Percentiles rank a stretch among this genome's conserved stretches.
Evolutionary conservation across 2,329 filamentous ascomycete genomes (phyloP).

Genomic region (Paramyrothecium sp.): DNA sequence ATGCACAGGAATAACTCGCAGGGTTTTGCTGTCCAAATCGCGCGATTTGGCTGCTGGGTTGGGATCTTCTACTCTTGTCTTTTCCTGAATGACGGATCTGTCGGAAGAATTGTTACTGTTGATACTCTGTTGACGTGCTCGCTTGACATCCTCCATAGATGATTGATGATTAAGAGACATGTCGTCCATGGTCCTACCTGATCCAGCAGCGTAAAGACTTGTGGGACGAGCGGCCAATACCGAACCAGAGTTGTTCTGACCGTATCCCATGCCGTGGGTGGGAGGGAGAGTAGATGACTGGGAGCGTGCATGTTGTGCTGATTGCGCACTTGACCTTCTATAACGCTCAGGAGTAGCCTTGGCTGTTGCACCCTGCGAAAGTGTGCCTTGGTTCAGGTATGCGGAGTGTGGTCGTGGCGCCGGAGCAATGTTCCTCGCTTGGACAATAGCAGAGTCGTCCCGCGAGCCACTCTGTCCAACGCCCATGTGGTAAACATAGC

Average conservation of each 20-base stretch:
- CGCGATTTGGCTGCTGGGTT: slow-evolving; percentile 1
- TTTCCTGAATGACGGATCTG: slow-evolving; percentile 15
- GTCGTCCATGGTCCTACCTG: slow-evolving; percentile 64
- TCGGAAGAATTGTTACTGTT: slow-evolving; percentile 53
- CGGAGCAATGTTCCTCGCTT: slow-evolving; percentile 37
- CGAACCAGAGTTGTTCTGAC: slow-evolving; percentile 25
- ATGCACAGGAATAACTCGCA: slow-evolving; percentile 32
- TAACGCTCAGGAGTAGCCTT: slow-evolving; percentile 74
- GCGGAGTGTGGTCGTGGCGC: slow-evolving; percentile 42
- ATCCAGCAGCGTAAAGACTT: slow-evolving; percentile 46
- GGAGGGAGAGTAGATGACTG: slow-evolving; percentile 31
- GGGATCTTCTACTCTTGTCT: slow-evolving; percentile 5
- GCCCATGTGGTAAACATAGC: slow-evolving; percentile 33
- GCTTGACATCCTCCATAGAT: slow-evolving; percentile 66
- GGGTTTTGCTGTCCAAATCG: slow-evolving; percentile 40
- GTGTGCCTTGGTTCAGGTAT: slow-evolving; percentile 48
- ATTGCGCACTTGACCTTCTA: slow-evolving; percentile 59
- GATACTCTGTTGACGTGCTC: slow-evolving; percentile 80
- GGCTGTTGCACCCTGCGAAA: slow-evolving; percentile 27
- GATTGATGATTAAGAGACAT: slow-evolving; percentile 59
- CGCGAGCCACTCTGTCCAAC: slow-evolving; percentile 41
- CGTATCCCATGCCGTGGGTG: slow-evolving; percentile 22
- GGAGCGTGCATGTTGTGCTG: slow-evolving; percentile 32
- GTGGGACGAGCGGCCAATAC: slow-evolving; percentile 46
- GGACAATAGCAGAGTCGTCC: slow-evolving; percentile 50